Percentiles rank a stretch among this genome's conserved stretches.
These are phyloP conservation scores for Calocybe gangraenosa DNA, from an alignment of 768 basidiomycete genomes.

Conservation along the genomic window DNA sequence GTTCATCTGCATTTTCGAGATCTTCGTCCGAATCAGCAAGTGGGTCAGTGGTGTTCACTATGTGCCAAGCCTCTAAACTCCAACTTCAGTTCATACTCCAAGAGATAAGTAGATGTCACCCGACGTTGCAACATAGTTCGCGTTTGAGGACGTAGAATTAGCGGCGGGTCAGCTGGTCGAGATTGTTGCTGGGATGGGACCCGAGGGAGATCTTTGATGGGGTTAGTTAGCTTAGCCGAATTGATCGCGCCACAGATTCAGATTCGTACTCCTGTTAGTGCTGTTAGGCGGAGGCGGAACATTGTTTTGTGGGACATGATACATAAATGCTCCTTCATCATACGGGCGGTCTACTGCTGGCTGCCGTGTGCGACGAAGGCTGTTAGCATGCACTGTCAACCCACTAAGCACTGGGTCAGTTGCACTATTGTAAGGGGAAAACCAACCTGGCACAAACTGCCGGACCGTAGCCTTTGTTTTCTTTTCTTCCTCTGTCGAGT, in stretches of 20 bases:
- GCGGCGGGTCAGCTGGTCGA: constrained; percentile 3
- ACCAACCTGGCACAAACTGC: constrained; percentile 43
- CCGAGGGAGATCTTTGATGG: constrained; percentile 3
- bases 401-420: not conserved
- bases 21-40: constrained; percentile 75
- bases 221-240: not conserved
- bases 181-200: constrained; percentile 13
- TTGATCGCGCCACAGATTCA: not conserved
- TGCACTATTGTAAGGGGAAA: constrained; percentile 5
- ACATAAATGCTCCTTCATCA: constrained; percentile 44
- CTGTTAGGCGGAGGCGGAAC: constrained; percentile 21
- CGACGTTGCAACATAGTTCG: constrained; percentile 48
- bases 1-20: constrained; percentile 45
- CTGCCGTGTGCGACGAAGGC: constrained; percentile 29
- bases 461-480: constrained; percentile 36
- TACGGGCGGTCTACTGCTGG: constrained; percentile 32
- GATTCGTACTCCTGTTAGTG: constrained; percentile 17
- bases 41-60: constrained; percentile 58
- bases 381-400: constrained; percentile 26
- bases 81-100: constrained; percentile 7
- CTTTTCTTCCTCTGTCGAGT: constrained; percentile 48
- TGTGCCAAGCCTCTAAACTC: constrained; percentile 67
- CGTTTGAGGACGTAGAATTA: constrained; percentile 18
- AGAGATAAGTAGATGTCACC: constrained; percentile 4
- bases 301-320: constrained; percentile 42